Evolutionary conservation across 2,329 filamentous ascomycete species (phyloP), one percentile per base, ranked within the genome.

Genomic region (Fusarium concolor): DNA sequence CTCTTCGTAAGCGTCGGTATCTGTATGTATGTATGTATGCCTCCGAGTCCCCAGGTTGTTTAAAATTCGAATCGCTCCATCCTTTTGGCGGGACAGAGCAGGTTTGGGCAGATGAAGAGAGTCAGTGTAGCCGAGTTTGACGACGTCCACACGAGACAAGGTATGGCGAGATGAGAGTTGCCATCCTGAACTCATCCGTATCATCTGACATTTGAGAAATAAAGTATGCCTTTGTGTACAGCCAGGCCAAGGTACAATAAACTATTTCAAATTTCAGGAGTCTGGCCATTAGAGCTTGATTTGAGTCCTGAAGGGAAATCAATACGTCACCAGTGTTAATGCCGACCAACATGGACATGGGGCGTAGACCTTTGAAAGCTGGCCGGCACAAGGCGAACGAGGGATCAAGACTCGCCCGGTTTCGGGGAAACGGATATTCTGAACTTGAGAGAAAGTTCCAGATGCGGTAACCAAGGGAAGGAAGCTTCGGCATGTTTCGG

Each of bases 111-210:
- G 45, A 50, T 22, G 24, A 29, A 45, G 52, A 55, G 44, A 43
- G 28, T 55, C 14, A 50, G 41, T 38, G 31, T 9, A 60, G 38
- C 45, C 45, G 37, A 54, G 31, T 54, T 60, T 41, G 24, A 33
- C 28, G 26, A 42, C 47, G 35, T 38, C 33, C 28, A 50, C 49
- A 46, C 43, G 50, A 63, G 60, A 66, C 50, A 54, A 57, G 35
- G 42, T 28, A 70, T 56, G 38, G 35, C 47, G 54, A 70, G 66
- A 68, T 68, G 45, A 53, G 41, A 53, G 51, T 55, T 42, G 42
- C 20, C 26, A 51, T 28, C 28, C 46, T 49, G 42, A 51, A 14
- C 47, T 65, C 55, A 64, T 28, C 55, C 47, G 56, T 43, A 22
- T 31, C 18, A 41, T 57, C 38, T 58, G 37, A 50, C 50, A 33